phyloP scores from a whole-genome alignment of 139 green algal species.

The Volvox africanus region DNA sequence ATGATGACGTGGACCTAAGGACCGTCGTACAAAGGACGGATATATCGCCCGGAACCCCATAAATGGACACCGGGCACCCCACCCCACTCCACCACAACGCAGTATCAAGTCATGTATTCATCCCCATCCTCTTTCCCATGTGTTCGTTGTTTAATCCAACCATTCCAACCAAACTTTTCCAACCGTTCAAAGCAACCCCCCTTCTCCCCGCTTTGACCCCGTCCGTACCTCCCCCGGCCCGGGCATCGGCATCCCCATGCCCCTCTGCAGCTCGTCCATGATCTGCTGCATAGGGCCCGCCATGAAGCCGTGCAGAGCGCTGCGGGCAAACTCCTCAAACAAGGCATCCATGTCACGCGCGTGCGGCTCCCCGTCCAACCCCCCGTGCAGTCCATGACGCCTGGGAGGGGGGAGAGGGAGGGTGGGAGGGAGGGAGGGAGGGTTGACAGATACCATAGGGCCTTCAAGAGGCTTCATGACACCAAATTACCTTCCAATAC shows the following conservation, averaged over 20 bases:
- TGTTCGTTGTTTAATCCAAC: too few relatives aligned
- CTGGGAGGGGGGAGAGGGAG: neutral
- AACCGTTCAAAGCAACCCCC: neutral
- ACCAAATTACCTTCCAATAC: too few relatives aligned
- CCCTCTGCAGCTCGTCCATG: neutral
- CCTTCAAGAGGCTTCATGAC: too few relatives aligned
- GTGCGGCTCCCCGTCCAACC: neutral
- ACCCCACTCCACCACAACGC: too few relatives aligned
- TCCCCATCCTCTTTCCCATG: too few relatives aligned
- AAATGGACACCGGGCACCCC: too few relatives aligned
- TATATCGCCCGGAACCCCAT: too few relatives aligned
- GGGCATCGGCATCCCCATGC: neutral
- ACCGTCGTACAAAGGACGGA: too few relatives aligned
- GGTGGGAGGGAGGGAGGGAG: neutral
- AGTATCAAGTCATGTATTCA: too few relatives aligned
- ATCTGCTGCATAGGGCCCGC: conserved; percentile 19
- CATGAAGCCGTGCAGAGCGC: conserved; percentile 13
- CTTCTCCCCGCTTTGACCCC: too few relatives aligned
- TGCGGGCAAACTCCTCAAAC: neutral
- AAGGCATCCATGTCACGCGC: neutral
- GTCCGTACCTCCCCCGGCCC: neutral
- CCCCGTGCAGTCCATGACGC: conserved; percentile 40
- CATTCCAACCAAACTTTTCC: too few relatives aligned
- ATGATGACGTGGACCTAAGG: too few relatives aligned
- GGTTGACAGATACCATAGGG: neutral